These are phyloP conservation scores for Barnettozyma californica DNA, from an alignment of 805 yeast species.

Conservation along the genomic window DNA sequence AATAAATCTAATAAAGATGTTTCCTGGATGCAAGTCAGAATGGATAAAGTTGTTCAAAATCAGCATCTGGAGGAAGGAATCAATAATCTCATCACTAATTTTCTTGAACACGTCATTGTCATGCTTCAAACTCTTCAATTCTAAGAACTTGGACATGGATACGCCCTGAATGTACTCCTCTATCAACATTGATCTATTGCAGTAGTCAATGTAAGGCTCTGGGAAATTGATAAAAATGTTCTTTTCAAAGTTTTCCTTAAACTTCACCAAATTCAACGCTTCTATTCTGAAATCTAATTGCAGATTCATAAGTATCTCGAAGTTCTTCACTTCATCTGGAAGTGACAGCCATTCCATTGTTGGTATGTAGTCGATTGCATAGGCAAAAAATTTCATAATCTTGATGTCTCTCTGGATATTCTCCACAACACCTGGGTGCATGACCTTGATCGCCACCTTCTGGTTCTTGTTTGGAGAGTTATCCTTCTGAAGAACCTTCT, in stretches of 20 bases:
- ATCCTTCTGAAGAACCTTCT: conserved; percentile 34
- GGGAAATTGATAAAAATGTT: conserved; percentile 72
- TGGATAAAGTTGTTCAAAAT: conserved; percentile 91
- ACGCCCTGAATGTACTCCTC: conserved; percentile 84
- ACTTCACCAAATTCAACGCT: conserved; percentile 69
- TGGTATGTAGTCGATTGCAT: conserved; percentile 64
- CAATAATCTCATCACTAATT: conserved; percentile 76
- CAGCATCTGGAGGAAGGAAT: conserved; percentile 89
- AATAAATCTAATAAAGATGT: conserved; percentile 72
- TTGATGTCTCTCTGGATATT: conserved; percentile 74
- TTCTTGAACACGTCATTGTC: conserved; percentile 56
- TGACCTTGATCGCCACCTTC: conserved; percentile 83
- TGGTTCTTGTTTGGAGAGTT: conserved; percentile 34
- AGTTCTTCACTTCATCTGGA: conserved; percentile 91
- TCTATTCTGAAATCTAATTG: conserved; percentile 91
- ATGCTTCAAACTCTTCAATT: conserved; percentile 30
- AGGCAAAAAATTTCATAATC: conserved; percentile 81
- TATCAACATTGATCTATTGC: conserved; percentile 69
- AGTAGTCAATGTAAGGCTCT: conserved; percentile 56
- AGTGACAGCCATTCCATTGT: conserved; percentile 97
- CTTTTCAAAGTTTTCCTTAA: conserved; percentile 60
- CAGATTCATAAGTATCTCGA: conserved; percentile 75
- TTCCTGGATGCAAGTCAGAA: conserved; percentile 96
- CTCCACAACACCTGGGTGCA: conserved; percentile 80
- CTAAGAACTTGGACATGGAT: conserved; percentile 68